Base-by-base conservation (phyloP, 306 rosid species). In the Vachellia pachyceras region DNA sequence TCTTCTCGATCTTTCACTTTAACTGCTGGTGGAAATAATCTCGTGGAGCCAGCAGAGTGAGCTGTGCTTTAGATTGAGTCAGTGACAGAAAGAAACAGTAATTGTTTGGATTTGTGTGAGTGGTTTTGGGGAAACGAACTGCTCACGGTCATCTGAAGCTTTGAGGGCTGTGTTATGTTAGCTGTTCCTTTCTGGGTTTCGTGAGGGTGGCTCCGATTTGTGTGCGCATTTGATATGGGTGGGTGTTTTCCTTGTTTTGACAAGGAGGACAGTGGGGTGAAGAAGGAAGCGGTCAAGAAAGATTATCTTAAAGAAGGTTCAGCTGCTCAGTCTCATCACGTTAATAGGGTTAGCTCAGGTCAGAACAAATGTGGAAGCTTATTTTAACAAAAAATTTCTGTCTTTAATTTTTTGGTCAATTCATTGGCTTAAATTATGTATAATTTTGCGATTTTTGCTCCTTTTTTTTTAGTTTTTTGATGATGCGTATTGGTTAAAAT, bases 241-340 rank as follows among this genome's bases (percentile, higher is more conserved):
- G 93, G 97, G 85, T 95, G 99, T 85, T 93, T 95, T 84, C 99
- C 98, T 86, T 95, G 99, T 85, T 90, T 89, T 88, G 93, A 90
- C 87, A 77, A 90, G 74, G 94, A 83, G 80, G 93, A 79, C 55
- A 83, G 83, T 74, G 90, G 79, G 65, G 89, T 85, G 2, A 95
- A 93, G 2, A 95, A 93, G 82, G 96, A 91, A 84, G 89, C 87
- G 74, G 52, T 75, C 12, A 89, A 87, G 75, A 93, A 93, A 80
- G 98, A 93, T 40, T 88, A 95, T 64, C 86, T 80, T 44, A 93
- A 91, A 78, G 97, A 93, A 63, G 89, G 90, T 84, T 86, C 97
- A 75, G 69, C 86, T 84, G 69, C 89, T 86, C 98, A 89, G 85
- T 82, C 94, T 79, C 92, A 91, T 71, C 94, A 84, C 84, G 86